Evolutionary conservation across 176 grass and related monocot genomes (phyloP).

Genomic region (Phragmites australis): DNA sequence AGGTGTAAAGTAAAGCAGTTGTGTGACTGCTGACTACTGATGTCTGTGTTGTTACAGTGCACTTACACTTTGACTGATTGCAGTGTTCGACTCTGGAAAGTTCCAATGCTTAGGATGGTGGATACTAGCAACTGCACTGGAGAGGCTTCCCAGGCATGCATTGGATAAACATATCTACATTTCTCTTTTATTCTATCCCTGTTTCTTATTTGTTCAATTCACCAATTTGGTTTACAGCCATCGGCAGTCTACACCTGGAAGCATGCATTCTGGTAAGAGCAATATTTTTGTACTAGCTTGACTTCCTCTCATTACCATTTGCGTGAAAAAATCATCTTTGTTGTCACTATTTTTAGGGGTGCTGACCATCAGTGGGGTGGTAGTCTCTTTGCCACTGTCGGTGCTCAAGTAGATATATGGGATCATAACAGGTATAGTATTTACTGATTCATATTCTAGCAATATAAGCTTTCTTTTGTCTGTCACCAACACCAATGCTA

Average conservation of each 20-base stretch:
- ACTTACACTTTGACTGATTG: conserved; percentile 27
- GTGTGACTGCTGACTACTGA: not conserved
- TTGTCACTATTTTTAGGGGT: conserved; percentile 56
- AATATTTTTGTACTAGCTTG: not conserved
- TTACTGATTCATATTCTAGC: conserved; percentile 1
- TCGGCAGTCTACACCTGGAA: conserved; percentile 84
- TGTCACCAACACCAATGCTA: not conserved
- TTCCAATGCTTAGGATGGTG: conserved; percentile 67
- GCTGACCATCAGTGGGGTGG: conserved; percentile 95
- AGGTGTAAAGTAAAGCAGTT: not conserved
- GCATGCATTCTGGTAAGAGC: conserved; percentile 84
- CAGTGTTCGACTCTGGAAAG: conserved; percentile 91
- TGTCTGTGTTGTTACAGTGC: conserved; percentile 24
- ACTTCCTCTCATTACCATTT: conserved; percentile 16
- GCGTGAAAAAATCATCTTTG: not conserved
- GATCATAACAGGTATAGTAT: conserved; percentile 83
- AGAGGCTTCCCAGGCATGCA: conserved; percentile 65
- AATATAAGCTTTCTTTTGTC: conserved; percentile 15
- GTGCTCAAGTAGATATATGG: conserved; percentile 98
- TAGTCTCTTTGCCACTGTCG: conserved; percentile 87
- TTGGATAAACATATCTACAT: not conserved
- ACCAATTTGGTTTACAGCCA: conserved; percentile 59
- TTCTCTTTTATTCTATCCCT: conserved; percentile 5
- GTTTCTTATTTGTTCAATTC: conserved; percentile 39
- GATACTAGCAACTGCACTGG: conserved; percentile 41